Percentiles rank a stretch among this genome's conserved stretches.
Evolutionary conservation across 352 stramenopile genomes (phyloP).

Genomic region (Pythium apleroticum): DNA sequence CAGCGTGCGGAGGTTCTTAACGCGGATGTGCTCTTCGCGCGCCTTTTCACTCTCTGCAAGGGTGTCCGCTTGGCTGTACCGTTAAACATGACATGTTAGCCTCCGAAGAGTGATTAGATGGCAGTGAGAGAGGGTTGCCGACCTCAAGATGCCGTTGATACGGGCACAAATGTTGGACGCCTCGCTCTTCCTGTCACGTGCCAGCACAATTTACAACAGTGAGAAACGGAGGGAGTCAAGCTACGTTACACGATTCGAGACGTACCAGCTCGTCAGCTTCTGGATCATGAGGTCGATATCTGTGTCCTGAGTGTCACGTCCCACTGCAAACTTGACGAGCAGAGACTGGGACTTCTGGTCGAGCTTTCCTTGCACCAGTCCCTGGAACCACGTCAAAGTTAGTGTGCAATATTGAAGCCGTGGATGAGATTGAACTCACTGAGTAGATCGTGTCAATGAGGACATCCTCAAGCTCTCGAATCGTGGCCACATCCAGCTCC

Average conservation of each 20-base stretch:
- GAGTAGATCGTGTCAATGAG: slow-evolving; percentile 94
- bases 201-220: not conserved
- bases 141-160: slow-evolving; percentile 75
- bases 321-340: slow-evolving; percentile 86
- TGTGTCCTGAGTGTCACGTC: slow-evolving; percentile 80
- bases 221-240: not conserved
- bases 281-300: slow-evolving; percentile 89
- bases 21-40: slow-evolving; percentile 48
- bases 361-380: slow-evolving; percentile 89
- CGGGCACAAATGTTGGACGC: slow-evolving; percentile 55
- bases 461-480: slow-evolving; percentile 91
- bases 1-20: slow-evolving; percentile 51
- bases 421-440: slow-evolving; percentile 31
- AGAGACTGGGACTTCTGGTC: slow-evolving; percentile 85
- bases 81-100: not conserved
- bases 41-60: slow-evolving; percentile 50
- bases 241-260: not conserved
- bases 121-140: not conserved
- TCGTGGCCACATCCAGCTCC: slow-evolving; percentile 69
- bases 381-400: slow-evolving; percentile 32
- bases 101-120: not conserved
- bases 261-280: slow-evolving; percentile 81
- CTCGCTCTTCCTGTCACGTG: slow-evolving; percentile 49
- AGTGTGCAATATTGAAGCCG: not conserved
- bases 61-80: slow-evolving; percentile 47